These are phyloP conservation scores for Trichosporon faecale DNA, from an alignment of 1,284 basidiomycete species.

Conservation along the genomic window DNA sequence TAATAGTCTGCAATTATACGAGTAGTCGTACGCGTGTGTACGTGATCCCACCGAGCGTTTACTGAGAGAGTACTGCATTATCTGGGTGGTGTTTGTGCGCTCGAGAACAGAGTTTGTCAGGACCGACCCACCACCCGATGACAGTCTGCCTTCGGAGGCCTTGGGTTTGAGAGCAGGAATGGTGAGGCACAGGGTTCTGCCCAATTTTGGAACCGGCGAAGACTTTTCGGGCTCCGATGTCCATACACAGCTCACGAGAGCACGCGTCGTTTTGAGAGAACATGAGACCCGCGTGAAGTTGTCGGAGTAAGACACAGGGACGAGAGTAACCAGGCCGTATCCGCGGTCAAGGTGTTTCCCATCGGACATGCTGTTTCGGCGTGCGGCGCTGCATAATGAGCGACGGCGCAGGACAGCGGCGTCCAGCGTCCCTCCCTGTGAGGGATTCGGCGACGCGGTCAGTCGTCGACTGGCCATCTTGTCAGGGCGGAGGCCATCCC, in stretches of 20 bases:
- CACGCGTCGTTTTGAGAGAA: not conserved
- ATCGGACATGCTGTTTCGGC: not conserved
- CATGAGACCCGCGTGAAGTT: not conserved
- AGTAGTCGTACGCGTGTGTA: not conserved
- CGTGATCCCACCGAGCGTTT: not conserved
- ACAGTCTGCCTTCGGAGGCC: no score
- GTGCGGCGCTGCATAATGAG: not conserved
- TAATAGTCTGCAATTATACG: not conserved
- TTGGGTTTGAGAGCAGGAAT: not conserved
- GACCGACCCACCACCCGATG: not conserved
- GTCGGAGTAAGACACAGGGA: not conserved
- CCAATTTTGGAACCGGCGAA: not conserved
- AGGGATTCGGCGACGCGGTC: no score
- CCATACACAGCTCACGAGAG: not conserved
- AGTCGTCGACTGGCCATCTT: no score
- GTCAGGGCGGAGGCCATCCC: no score
- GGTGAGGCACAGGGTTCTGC: not conserved
- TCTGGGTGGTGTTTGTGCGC: slow-evolving; percentile 4
- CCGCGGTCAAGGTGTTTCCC: not conserved
- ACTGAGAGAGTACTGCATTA: no score
- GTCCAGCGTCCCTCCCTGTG: not conserved
- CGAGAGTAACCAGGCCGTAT: not conserved
- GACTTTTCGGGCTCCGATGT: not conserved
- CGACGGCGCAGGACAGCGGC: no score
- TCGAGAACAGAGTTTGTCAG: not conserved